Conservation (phyloP, 78 protist species). For the Dictyostelium citrinum region DNA sequence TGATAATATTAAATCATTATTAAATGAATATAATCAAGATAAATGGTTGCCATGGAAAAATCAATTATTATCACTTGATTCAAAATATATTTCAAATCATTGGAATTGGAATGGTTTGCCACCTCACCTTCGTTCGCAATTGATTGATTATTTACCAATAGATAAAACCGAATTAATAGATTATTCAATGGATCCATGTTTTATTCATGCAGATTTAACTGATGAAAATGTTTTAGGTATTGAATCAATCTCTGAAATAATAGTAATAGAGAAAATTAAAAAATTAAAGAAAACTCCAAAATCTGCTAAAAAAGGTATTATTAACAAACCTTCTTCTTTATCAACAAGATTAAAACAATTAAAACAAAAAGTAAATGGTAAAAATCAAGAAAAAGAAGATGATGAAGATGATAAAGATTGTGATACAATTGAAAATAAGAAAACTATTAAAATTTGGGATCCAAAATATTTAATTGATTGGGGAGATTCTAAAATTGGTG, state of each 20-base stretch:
- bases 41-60: conserved; percentile 36
- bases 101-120: conserved; percentile 79
- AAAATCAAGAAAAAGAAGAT: neutral
- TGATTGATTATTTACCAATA: neutral
- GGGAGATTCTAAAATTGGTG: conserved; percentile 63
- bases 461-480: conserved; percentile 57
- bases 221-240: conserved; percentile 60
- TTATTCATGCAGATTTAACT: conserved; percentile 54
- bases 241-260: neutral
- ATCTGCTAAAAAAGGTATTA: neutral
- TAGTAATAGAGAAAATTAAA: neutral
- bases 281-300: neutral
- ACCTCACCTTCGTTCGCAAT: neutral
- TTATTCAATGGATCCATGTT: conserved; percentile 24
- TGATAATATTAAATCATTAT: neutral
- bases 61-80: neutral
- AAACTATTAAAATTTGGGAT: conserved; percentile 7
- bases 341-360: neutral
- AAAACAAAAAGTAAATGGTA: neutral
- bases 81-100: conserved; percentile 2
- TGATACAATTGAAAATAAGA: neutral
- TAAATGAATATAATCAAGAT: neutral
- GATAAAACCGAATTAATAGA: conserved; percentile 6
- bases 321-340: neutral
- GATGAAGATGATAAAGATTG: neutral